Conservation (phyloP, 129 eudicot species). For the Arctium minus region DNA sequence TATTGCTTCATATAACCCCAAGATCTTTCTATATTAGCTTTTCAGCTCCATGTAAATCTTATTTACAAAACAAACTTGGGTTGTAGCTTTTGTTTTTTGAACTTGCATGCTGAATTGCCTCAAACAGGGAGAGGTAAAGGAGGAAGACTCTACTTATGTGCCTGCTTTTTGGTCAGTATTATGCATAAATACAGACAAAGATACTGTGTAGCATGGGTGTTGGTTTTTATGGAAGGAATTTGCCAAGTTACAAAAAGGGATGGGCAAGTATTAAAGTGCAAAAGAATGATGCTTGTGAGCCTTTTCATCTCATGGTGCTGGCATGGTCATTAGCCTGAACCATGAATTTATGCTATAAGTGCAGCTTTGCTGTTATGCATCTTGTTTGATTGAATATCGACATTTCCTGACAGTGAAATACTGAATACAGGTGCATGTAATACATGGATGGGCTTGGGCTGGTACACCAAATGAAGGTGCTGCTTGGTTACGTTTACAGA, state of each 20-base stretch:
- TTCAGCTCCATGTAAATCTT: not conserved
- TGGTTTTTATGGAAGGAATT: not conserved
- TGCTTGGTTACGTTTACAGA: conserved; percentile 93
- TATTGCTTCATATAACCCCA: not conserved
- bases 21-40: not conserved
- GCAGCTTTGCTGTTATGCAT: not conserved
- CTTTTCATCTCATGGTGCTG: not conserved
- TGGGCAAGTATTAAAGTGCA: not conserved
- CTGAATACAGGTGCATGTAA: conserved; percentile 71
- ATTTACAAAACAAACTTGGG: not conserved
- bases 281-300: not conserved
- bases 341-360: not conserved
- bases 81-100: not conserved
- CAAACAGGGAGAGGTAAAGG: not conserved
- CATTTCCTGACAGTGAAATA: conserved; percentile 10
- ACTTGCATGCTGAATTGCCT: not conserved
- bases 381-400: not conserved
- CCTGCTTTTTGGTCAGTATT: not conserved
- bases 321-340: not conserved
- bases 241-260: not conserved
- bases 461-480: conserved; percentile 99
- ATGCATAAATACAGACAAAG: not conserved
- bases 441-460: conserved; percentile 99
- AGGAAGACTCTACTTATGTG: not conserved
- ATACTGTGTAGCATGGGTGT: not conserved